Evolutionary conservation across 2,329 filamentous ascomycete species (phyloP), one percentile per base, ranked within the genome.

Genomic region (Arachnopeziza araneosa): DNA sequence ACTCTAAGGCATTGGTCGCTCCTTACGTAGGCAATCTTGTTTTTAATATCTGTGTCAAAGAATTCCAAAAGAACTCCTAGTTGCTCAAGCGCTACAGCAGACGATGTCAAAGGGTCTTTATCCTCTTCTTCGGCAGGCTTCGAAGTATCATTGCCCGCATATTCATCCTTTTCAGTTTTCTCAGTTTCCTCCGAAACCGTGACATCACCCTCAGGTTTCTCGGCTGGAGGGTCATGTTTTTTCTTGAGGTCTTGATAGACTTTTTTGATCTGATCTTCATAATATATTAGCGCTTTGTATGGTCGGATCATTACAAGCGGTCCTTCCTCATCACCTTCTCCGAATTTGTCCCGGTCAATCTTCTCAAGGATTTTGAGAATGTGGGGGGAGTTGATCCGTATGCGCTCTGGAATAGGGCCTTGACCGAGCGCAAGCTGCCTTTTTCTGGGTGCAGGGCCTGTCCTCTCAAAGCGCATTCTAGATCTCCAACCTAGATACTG

Each of bases 1-100:
- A 69, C 59, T 17, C 57, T 66, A 1, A 32, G 50, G 50, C 61
- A 65, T 10, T 44, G 49, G 12, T 9, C 22, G 6, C 48, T 50
- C 48, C 48, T 50, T 4, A 22, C 19, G 4, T 14, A n/a, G 5
- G 22, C 48, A 14, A 50, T n/a, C 19, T n/a, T 50, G 12, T n/a
- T n/a, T 50, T 50, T 50, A 6, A 50, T n/a, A 14, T 50, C 48
- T n/a, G 48, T 50, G 22, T 50, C 48, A 4, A 50, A 50, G 19
- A 50, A 22, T 14, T 50, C 48, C 6, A 50, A 4, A 4, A 50
- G 48, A 4, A 50, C 19, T 14, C 48, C 22, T 6, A 50, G 48
- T n/a, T 50, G 48, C 22, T 50, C 19, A 50, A 50, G 48, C 48
- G 48, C 26, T 5, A 30, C 26, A 30, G 26, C 26, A 30, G 26